phyloP scores from a whole-genome alignment of 805 yeast species.

The Lipomyces starkeyi region DNA sequence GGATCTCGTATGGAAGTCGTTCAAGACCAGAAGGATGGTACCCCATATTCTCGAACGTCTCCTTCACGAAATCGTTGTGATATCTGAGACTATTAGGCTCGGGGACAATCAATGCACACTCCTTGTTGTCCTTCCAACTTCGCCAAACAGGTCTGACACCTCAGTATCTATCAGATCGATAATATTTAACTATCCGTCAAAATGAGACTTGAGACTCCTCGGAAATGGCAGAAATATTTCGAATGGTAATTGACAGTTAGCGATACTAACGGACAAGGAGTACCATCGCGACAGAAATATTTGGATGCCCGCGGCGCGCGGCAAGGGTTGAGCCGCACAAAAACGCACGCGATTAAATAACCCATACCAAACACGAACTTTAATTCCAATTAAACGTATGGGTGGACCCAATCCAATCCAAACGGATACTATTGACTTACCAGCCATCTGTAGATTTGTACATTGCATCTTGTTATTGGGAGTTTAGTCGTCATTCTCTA shows the following conservation, averaged over 20 bases:
- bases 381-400: not conserved
- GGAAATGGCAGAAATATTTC: not conserved
- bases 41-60: not conserved
- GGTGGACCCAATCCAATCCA: too few species aligned
- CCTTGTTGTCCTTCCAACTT: not conserved
- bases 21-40: conserved; percentile 3
- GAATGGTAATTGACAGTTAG: not conserved
- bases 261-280: not conserved
- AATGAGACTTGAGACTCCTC: not conserved
- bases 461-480: too few species aligned
- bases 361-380: not conserved
- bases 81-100: not conserved
- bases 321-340: not conserved
- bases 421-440: too few species aligned
- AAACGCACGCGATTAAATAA: not conserved
- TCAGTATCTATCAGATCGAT: not conserved
- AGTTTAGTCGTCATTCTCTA: too few species aligned
- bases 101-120: not conserved
- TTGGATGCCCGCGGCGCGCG: not conserved
- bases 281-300: not conserved
- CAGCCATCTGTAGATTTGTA: too few species aligned
- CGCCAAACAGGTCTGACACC: not conserved
- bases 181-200: not conserved
- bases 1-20: conserved; percentile 4
- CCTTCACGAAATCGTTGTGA: not conserved